phyloP scores from a whole-genome alignment of 2,329 filamentous ascomycete species.

The Knufia petricola region DNA sequence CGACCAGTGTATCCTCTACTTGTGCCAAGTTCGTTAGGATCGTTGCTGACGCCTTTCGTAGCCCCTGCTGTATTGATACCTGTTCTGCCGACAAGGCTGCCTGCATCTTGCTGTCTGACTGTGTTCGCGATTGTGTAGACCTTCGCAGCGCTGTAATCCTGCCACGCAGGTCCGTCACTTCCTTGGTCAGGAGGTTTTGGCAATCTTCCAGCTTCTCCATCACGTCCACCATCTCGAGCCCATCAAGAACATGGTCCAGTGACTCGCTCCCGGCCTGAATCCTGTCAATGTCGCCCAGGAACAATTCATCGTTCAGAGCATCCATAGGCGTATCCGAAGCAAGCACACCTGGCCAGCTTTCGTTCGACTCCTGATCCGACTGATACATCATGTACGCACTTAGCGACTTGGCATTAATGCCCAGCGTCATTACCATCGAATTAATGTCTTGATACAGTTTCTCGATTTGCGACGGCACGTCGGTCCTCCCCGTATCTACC shows the following conservation, averaged over 20 bases:
- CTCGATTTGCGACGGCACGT: conserved; percentile 42
- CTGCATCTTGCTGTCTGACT: conserved; percentile 58
- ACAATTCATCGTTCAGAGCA: conserved; percentile 64
- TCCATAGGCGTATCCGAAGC: conserved; percentile 47
- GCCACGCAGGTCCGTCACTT: conserved; percentile 60
- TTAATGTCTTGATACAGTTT: conserved; percentile 42
- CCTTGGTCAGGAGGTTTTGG: conserved; percentile 54
- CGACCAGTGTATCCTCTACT: conserved; percentile 66
- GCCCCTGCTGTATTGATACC: conserved; percentile 68
- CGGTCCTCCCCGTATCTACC: conserved; percentile 28
- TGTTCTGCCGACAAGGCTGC: conserved; percentile 79
- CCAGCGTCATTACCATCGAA: conserved; percentile 88
- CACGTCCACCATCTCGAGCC: conserved; percentile 59
- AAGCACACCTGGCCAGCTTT: conserved; percentile 38
- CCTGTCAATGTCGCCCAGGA: conserved; percentile 63
- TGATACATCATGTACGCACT: conserved; percentile 46
- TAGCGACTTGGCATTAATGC: conserved; percentile 67
- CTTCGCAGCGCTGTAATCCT: conserved; percentile 72
- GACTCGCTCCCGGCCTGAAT: conserved; percentile 57
- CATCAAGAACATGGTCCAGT: conserved; percentile 55
- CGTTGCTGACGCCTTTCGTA: conserved; percentile 64
- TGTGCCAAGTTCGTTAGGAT: conserved; percentile 67
- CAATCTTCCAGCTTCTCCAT: conserved; percentile 60
- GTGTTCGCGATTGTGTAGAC: conserved; percentile 59
- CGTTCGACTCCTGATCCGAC: conserved; percentile 38